Conservation (phyloP, 495 filamentous ascomycete genomes). For the Apodospora peruviana region DNA sequence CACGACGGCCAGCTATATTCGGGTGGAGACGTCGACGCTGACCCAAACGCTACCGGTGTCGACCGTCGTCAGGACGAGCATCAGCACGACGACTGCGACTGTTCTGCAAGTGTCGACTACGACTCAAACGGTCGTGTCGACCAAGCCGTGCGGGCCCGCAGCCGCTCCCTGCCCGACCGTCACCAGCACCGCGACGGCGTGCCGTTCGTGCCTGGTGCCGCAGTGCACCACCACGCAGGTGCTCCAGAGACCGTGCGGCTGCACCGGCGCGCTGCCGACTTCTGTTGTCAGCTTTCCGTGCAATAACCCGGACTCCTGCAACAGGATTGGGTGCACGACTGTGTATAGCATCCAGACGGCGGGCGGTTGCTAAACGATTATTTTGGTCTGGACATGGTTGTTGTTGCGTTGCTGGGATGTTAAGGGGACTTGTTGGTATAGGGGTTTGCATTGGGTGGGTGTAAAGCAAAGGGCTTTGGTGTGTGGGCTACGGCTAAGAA, state of each 20-base stretch:
- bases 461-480: too few species aligned
- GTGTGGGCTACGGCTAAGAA: too few species aligned
- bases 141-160: constrained; percentile 4
- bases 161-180: constrained; percentile 19
- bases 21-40: background rate
- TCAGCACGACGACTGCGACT: constrained; percentile 7
- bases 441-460: too few species aligned
- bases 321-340: constrained; percentile 27
- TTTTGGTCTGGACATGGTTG: too few species aligned
- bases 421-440: too few species aligned
- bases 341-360: constrained; percentile 20
- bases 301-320: constrained; percentile 14
- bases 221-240: constrained; percentile 21
- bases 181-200: constrained; percentile 22
- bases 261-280: constrained; percentile 19
- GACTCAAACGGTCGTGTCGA: constrained; percentile 2
- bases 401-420: too few species aligned
- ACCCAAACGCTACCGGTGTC: background rate
- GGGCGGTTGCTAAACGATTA: constrained; percentile 14
- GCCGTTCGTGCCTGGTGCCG: constrained; percentile 21
- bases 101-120: background rate
- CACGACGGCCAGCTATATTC: background rate
- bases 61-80: constrained; percentile 4
- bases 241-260: constrained; percentile 20
- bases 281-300: constrained; percentile 20